A percentile compares a stretch with the other conserved stretches of the same genome.
Conservation (phyloP, 495 filamentous ascomycete genomes). For the Gamarada debralockiae region DNA sequence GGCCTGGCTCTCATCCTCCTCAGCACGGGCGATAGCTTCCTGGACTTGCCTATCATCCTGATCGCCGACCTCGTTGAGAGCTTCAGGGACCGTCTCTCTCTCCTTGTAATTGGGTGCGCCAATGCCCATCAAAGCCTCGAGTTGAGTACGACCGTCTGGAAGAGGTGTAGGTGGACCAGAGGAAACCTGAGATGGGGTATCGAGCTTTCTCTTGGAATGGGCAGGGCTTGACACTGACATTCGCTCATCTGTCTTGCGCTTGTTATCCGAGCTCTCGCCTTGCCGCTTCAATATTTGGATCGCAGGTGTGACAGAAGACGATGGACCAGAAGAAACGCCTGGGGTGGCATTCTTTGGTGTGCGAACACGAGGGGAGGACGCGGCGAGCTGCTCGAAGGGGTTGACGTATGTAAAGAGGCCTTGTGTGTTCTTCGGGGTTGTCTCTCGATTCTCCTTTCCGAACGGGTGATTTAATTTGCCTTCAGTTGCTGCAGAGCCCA, state of each 20-base stretch:
- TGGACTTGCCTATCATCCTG: slow-evolving; percentile 67
- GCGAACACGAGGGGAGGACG: slow-evolving; percentile 59
- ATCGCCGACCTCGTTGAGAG: slow-evolving; percentile 63
- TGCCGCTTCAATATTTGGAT: slow-evolving; percentile 29
- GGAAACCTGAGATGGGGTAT: slow-evolving; percentile 33
- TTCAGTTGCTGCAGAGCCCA: slow-evolving; percentile 17
- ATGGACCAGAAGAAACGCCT: slow-evolving; percentile 3
- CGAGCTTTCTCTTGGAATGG: slow-evolving; percentile 39
- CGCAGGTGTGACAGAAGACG: slow-evolving; percentile 1
- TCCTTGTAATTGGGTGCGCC: slow-evolving; percentile 12
- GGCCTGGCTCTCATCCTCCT: slow-evolving; percentile 43
- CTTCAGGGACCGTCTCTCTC: slow-evolving; percentile 66
- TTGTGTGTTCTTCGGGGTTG: slow-evolving; percentile 35
- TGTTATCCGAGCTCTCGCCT: slow-evolving; percentile 16
- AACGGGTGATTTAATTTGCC: slow-evolving; percentile 6
- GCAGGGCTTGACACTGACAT: slow-evolving; percentile 34
- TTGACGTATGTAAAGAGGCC: slow-evolving; percentile 72
- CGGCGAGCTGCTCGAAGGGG: slow-evolving; percentile 72
- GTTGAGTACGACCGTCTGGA: slow-evolving; percentile 29
- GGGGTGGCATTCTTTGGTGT: slow-evolving; percentile 32
- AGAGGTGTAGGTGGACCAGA: slow-evolving; percentile 21
- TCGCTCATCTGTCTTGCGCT: slow-evolving; percentile 22
- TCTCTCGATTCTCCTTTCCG: slow-evolving; percentile 21
- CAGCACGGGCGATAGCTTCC: slow-evolving; percentile 57
- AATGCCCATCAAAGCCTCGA: slow-evolving; percentile 36